Conservation (phyloP, 1,284 basidiomycete species). For the Heterobasidion irregulare region DNA sequence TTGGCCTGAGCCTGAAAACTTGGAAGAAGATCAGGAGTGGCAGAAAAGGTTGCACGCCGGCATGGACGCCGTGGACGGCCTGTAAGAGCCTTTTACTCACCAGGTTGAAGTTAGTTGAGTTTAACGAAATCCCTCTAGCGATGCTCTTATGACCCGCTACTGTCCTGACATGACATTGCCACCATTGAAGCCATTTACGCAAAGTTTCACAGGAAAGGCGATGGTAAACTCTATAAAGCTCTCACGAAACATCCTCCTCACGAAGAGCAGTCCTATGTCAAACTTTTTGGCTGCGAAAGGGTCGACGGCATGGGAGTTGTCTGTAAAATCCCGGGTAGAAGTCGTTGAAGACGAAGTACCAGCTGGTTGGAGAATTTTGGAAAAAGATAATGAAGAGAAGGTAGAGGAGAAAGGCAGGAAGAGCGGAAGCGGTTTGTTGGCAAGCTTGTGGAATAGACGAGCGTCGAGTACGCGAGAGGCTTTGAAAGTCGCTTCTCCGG, state of each 20-base stretch:
- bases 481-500: not conserved
- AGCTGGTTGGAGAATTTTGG: conserved; percentile 57
- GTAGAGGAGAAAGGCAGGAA: conserved; percentile 38
- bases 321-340: conserved; percentile 47
- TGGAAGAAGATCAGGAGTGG: conserved; percentile 17
- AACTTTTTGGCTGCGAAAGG: conserved; percentile 59
- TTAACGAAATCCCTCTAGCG: conserved; percentile 12
- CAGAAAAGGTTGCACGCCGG: conserved; percentile 29
- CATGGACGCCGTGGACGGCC: conserved; percentile 36
- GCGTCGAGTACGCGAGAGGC: conserved; percentile 13
- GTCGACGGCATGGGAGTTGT: conserved; percentile 63
- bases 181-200: conserved; percentile 36
- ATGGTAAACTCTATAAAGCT: conserved; percentile 51
- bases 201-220: conserved; percentile 46
- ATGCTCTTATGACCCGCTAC: conserved; percentile 15
- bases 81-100: conserved; percentile 38
- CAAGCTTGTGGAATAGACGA: conserved; percentile 61
- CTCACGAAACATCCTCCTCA: conserved; percentile 46
- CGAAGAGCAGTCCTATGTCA: conserved; percentile 53
- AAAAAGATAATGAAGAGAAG: conserved; percentile 24
- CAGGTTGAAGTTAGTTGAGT: not conserved
- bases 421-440: conserved; percentile 37
- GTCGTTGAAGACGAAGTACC: conserved; percentile 47
- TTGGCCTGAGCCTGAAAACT: conserved; percentile 30
- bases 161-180: conserved; percentile 21